Evolutionary conservation across 441 rosid species (phyloP).

Genomic region (Corymbia calophylla): DNA sequence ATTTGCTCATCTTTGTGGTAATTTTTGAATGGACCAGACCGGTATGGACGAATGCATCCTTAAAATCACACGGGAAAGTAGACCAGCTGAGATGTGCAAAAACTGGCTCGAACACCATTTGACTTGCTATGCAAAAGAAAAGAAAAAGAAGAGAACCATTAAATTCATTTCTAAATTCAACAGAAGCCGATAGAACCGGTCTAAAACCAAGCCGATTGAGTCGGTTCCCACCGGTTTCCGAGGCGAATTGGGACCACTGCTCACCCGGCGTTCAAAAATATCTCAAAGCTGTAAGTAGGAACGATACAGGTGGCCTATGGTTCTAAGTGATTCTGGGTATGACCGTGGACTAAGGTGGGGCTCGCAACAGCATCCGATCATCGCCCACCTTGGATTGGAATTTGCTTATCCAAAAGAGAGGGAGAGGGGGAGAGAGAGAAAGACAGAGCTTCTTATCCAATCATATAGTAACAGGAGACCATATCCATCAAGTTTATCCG

Average conservation of each 20-base stretch:
- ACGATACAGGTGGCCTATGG: neutral
- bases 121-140: neutral
- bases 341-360: neutral
- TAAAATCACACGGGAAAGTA: neutral
- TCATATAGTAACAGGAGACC: neutral
- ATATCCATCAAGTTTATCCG: neutral
- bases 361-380: neutral
- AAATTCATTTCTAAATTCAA: neutral
- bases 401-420: neutral
- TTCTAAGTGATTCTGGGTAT: neutral
- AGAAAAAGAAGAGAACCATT: neutral
- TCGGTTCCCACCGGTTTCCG: neutral
- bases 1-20: neutral
- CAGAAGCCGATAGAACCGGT: neutral
- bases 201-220: neutral
- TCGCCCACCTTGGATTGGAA: neutral
- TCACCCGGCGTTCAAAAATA: neutral
- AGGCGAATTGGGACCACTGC: neutral
- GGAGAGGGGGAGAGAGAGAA: neutral
- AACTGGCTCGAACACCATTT: neutral
- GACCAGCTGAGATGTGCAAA: neutral
- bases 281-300: neutral
- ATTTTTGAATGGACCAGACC: neutral
- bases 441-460: neutral
- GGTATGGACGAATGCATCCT: neutral